These are phyloP conservation scores for Naganishia cerealis DNA, from an alignment of 1,284 basidiomycete genomes.

Conservation along the genomic window DNA sequence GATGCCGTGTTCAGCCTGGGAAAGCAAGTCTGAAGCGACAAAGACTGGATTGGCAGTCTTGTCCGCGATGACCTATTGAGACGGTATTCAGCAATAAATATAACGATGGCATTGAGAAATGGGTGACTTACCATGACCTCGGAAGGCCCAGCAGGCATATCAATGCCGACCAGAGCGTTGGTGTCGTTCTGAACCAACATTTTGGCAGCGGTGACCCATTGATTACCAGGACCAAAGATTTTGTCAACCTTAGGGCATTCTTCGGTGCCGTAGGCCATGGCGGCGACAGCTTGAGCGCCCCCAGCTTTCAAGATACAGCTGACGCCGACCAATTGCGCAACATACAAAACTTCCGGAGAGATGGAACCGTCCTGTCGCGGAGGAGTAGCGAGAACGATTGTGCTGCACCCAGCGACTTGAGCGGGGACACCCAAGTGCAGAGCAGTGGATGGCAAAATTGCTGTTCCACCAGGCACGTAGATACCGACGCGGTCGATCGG, in stretches of 20 bases:
- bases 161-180: constrained; percentile 93
- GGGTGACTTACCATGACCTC: constrained; percentile 78
- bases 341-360: constrained; percentile 93
- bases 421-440: constrained; percentile 98
- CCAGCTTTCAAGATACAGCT: constrained; percentile 87
- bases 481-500: constrained; percentile 93
- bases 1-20: constrained; percentile 95
- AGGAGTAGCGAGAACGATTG: constrained; percentile 92
- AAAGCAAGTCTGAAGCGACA: constrained; percentile 92
- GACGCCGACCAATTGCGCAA: constrained; percentile 81
- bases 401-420: constrained; percentile 91
- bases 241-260: constrained; percentile 99
- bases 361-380: constrained; percentile 86
- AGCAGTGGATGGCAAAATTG: constrained; percentile 92
- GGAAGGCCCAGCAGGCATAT: constrained; percentile 98
- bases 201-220: constrained; percentile 99
- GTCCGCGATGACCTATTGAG: constrained; percentile 82
- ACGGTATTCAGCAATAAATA: constrained; percentile 32
- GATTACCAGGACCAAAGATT: constrained; percentile 97
- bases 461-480: constrained; percentile 97
- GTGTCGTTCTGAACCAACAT: constrained; percentile 99
- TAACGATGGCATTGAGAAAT: not conserved
- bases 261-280: constrained; percentile 92
- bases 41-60: constrained; percentile 79
- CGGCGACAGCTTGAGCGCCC: constrained; percentile 95